phyloP scores from a whole-genome alignment of 371 early-diverging fungal species.

The Actinomortierella ambigua region DNA sequence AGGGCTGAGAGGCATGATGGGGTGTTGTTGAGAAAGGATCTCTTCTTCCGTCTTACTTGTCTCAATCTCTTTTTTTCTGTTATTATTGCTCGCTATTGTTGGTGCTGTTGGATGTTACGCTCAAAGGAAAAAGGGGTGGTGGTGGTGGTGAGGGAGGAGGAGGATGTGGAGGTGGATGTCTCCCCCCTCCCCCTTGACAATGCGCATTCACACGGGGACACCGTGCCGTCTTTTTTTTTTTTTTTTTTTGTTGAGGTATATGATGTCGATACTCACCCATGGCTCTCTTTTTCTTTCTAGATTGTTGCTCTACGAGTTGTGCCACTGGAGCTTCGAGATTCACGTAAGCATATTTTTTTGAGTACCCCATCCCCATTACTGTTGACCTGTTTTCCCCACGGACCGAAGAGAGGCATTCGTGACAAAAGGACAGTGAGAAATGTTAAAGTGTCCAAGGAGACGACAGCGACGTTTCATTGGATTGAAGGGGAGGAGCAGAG shows the following conservation, averaged over 20 bases:
- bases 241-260: neutral
- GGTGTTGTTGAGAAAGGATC: neutral
- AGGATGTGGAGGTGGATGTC: too few relatives aligned
- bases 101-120: too few relatives aligned
- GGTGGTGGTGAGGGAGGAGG: too few relatives aligned
- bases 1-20: neutral
- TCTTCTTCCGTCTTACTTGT: conserved; percentile 1
- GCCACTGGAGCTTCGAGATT: conserved; percentile 41
- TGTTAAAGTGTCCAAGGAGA: too few relatives aligned
- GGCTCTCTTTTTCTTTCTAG: conserved; percentile 12
- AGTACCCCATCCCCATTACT: neutral
- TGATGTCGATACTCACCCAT: neutral
- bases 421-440: too few relatives aligned
- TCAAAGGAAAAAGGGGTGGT: too few relatives aligned
- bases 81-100: too few relatives aligned
- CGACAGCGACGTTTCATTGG: too few relatives aligned
- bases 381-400: neutral
- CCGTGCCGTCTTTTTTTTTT: neutral
- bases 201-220: too few relatives aligned
- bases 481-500: too few relatives aligned
- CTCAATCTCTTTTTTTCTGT: neutral
- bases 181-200: too few relatives aligned
- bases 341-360: conserved; percentile 23
- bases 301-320: conserved; percentile 39
- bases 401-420: neutral